phyloP scores from a whole-genome alignment of 768 basidiomycete genomes.

The Roridomyces roridus region DNA sequence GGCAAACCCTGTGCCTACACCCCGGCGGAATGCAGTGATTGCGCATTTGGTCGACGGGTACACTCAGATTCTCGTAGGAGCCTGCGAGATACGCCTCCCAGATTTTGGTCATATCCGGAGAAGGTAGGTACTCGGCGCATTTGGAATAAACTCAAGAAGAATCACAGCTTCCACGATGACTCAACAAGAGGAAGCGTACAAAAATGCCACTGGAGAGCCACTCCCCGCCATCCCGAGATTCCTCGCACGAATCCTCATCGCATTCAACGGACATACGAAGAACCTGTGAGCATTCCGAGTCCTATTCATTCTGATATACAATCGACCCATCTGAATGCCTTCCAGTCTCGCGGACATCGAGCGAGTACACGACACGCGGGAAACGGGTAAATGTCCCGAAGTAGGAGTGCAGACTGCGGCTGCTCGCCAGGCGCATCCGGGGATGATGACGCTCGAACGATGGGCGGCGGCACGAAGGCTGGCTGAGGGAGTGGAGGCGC shows the following conservation, averaged over 20 bases:
- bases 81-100: background rate
- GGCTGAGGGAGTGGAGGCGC: no score
- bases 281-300: slow-evolving; percentile 30
- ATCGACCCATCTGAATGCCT: no score
- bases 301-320: background rate
- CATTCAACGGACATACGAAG: slow-evolving; percentile 34
- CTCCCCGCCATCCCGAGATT: slow-evolving; percentile 35
- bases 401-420: slow-evolving; percentile 29
- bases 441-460: slow-evolving; percentile 32
- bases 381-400: slow-evolving; percentile 26
- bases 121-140: slow-evolving; percentile 10
- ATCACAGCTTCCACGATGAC: background rate
- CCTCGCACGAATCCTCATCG: slow-evolving; percentile 31
- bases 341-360: slow-evolving; percentile 35
- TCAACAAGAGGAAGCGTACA: slow-evolving; percentile 33
- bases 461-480: no score
- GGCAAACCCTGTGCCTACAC: no score
- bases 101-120: background rate
- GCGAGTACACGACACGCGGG: slow-evolving; percentile 26
- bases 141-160: slow-evolving; percentile 20
- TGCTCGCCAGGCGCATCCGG: slow-evolving; percentile 30
- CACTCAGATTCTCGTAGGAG: no score
- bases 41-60: background rate
- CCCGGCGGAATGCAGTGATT: no score
- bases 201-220: no score